Conservation (phyloP, 225 moss, liverwort and hornwort genomes). For the Climacium dendroides region DNA sequence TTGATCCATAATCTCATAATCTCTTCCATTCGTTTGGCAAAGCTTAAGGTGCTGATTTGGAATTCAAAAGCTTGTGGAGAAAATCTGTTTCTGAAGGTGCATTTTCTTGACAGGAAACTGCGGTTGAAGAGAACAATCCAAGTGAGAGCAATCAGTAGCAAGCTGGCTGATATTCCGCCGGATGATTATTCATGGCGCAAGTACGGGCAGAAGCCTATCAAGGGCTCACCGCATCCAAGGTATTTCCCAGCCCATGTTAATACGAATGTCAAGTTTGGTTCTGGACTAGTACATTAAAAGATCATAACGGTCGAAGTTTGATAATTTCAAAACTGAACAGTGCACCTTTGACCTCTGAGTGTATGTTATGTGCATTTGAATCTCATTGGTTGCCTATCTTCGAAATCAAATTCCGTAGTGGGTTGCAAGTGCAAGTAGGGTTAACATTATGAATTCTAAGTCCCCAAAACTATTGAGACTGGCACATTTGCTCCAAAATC, state of each 20-base stretch:
- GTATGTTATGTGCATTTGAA: background rate
- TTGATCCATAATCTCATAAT: background rate
- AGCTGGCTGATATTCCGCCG: constrained; percentile 85
- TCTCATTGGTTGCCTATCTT: background rate
- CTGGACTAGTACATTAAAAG: background rate
- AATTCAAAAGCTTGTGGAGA: background rate
- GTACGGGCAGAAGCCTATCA: constrained; percentile 97
- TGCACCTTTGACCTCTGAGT: background rate
- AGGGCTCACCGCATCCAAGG: constrained; percentile 97
- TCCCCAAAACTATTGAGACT: background rate
- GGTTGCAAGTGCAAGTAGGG: background rate
- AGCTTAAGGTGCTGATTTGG: background rate
- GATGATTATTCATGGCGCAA: constrained; percentile 96
- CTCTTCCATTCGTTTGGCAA: too few relatives aligned
- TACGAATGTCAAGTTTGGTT: background rate
- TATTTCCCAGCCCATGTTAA: background rate
- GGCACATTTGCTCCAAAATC: too few relatives aligned
- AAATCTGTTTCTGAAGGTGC: background rate
- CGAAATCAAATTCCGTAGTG: background rate
- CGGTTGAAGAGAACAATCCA: constrained; percentile 58
- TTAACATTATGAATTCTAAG: background rate
- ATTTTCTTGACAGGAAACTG: constrained; percentile 40
- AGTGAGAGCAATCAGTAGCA: constrained; percentile 91
- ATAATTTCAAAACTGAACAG: background rate
- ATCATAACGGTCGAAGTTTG: background rate